These are phyloP conservation scores for Phyllosticta citrichinensis DNA, from an alignment of 2,329 filamentous ascomycete genomes.

Conservation along the genomic window DNA sequence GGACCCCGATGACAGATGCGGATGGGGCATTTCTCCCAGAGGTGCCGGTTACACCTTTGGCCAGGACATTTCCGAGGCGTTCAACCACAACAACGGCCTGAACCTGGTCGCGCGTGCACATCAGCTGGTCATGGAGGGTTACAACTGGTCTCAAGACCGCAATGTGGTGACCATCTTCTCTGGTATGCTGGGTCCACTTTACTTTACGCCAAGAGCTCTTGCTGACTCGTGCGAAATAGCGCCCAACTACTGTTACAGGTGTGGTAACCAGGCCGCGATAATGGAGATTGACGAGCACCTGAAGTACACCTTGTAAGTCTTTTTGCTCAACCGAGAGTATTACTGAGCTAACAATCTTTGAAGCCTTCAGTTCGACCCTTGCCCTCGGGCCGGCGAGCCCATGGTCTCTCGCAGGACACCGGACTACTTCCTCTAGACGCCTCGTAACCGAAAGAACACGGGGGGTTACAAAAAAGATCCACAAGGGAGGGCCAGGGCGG, in stretches of 20 bases:
- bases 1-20: constrained; percentile 91
- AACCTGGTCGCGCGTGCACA: constrained; percentile 88
- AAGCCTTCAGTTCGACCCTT: constrained; percentile 98
- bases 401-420: constrained; percentile 95
- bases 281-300: constrained; percentile 99
- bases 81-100: constrained; percentile 95
- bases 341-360: not conserved
- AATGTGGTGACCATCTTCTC: constrained; percentile 99
- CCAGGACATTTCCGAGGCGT: constrained; percentile 95
- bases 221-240: constrained; percentile 29
- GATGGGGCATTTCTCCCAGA: constrained; percentile 91
- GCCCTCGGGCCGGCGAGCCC: constrained; percentile 90
- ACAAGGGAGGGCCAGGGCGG: not conserved
- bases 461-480: not conserved
- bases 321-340: not conserved
- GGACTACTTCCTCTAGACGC: constrained; percentile 86
- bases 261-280: constrained; percentile 98
- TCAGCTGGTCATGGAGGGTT: constrained; percentile 98
- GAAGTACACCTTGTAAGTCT: constrained; percentile 95
- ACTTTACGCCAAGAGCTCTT: not conserved
- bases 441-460: not conserved
- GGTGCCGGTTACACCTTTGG: constrained; percentile 93
- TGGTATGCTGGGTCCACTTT: constrained; percentile 29
- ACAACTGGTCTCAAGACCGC: constrained; percentile 97
- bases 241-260: constrained; percentile 86